Conservation (phyloP, 108 stramenopile species). For the Pseudonitzschia delicatissima region DNA sequence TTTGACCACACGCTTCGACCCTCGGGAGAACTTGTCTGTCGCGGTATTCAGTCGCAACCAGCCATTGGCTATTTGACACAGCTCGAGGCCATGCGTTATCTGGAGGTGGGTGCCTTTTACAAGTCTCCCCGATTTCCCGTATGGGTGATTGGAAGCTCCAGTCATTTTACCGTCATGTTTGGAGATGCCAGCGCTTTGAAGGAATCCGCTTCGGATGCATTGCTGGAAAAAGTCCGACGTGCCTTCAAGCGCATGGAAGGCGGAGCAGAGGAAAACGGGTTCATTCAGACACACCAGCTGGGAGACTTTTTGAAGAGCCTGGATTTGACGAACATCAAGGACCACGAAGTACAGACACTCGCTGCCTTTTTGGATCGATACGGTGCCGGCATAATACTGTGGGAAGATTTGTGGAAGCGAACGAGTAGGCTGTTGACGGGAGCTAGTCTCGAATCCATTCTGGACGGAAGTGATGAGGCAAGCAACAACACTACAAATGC, state of each 20-base stretch:
- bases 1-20: conserved; percentile 74
- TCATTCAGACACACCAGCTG: conserved; percentile 48
- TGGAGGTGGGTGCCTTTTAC: conserved; percentile 80
- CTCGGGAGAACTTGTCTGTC: conserved; percentile 65
- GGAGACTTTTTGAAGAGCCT: conserved; percentile 49
- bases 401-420: conserved; percentile 79
- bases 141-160: conserved; percentile 80
- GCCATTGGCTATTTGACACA: conserved; percentile 81
- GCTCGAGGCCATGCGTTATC: conserved; percentile 72
- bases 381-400: conserved; percentile 78
- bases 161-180: conserved; percentile 86
- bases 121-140: conserved; percentile 80
- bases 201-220: conserved; percentile 61
- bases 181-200: conserved; percentile 52
- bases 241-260: conserved; percentile 73
- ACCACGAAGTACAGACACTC: conserved; percentile 46
- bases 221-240: conserved; percentile 73
- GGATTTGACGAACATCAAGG: conserved; percentile 45
- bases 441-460: conserved; percentile 51
- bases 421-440: conserved; percentile 57
- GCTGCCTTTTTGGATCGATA: conserved; percentile 59
- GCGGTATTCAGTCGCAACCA: conserved; percentile 71
- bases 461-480: conserved; percentile 23
- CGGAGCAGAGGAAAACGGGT: conserved; percentile 65
- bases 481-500: not conserved